A percentile compares a stretch with the other conserved stretches of the same genome.
Evolutionary conservation across 2,329 filamentous ascomycete species (phyloP).

Genomic region (Ceratocystis huliohia): DNA sequence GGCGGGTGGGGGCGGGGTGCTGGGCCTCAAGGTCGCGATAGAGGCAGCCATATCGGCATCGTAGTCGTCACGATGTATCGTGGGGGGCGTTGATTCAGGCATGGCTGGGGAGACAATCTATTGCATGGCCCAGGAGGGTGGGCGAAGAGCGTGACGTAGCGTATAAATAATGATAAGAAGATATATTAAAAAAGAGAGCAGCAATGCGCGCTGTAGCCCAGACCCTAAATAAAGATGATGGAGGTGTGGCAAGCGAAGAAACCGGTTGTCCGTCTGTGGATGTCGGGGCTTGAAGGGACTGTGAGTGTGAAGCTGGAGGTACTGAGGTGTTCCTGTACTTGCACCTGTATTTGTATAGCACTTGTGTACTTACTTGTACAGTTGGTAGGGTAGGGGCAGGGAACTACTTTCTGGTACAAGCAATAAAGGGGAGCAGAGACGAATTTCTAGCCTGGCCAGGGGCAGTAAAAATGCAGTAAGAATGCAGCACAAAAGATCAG

Average conservation of each 20-base stretch:
- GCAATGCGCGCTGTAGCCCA: not conserved
- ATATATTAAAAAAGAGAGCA: not conserved
- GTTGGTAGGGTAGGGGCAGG: not conserved
- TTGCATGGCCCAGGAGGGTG: not conserved
- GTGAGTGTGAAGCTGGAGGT: not conserved
- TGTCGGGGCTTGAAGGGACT: not conserved
- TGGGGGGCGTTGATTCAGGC: constrained; percentile 1
- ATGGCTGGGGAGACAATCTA: constrained; percentile 7
- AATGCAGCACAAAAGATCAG: not conserved
- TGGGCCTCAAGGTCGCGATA: constrained; percentile 38
- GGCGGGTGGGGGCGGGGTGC: constrained; percentile 24
- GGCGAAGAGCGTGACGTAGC: not conserved
- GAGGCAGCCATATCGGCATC: constrained; percentile 27
- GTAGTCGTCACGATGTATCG: constrained; percentile 4
- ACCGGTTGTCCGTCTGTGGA: too few species aligned
- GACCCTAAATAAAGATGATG: not conserved
- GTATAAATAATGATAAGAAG: not conserved
- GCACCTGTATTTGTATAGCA: not conserved
- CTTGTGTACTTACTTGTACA: too few species aligned
- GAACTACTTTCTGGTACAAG: not conserved
- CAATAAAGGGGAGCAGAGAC: not conserved
- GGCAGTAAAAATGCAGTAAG: not conserved
- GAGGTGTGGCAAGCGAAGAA: too few species aligned
- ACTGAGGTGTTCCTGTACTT: not conserved
- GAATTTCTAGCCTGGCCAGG: not conserved